phyloP scores from a whole-genome alignment of 345 rosid species.

The Gossypium ekmanianum region DNA sequence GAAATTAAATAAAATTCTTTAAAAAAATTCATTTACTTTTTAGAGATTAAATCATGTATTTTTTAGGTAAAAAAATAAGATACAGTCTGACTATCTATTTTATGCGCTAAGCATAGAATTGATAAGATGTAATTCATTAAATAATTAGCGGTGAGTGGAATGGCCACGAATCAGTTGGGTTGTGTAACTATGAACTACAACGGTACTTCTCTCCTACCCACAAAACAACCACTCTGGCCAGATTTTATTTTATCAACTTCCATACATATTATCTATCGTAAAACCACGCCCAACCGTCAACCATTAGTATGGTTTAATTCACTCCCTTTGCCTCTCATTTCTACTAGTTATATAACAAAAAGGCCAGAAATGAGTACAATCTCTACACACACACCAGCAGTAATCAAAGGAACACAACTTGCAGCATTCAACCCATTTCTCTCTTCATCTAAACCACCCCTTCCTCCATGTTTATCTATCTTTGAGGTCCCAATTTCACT shows the following conservation, averaged over 20 bases:
- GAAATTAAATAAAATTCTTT: no score
- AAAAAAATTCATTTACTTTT: no score
- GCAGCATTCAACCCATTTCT: constrained; percentile 29
- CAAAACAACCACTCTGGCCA: background rate
- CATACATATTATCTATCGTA: no score
- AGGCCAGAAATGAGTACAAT: constrained; percentile 30
- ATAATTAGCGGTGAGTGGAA: background rate
- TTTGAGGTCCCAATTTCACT: constrained; percentile 31
- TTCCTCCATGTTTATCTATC: constrained; percentile 22
- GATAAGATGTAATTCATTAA: background rate
- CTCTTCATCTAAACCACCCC: constrained; percentile 28
- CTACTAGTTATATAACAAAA: background rate
- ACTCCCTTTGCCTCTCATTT: background rate
- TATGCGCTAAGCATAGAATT: no score
- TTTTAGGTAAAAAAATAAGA: no score
- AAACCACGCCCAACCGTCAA: background rate
- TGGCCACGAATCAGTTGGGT: background rate
- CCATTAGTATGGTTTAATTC: background rate
- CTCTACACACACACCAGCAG: constrained; percentile 30
- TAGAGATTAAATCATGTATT: no score
- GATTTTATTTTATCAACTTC: constrained; percentile 9
- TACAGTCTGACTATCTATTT: no score
- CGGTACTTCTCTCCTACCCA: background rate
- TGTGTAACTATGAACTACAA: background rate
- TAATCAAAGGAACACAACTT: constrained; percentile 14